Evolutionary conservation across 176 grass and related monocot species (phyloP).

Genomic region (Zoysia pacifica): DNA sequence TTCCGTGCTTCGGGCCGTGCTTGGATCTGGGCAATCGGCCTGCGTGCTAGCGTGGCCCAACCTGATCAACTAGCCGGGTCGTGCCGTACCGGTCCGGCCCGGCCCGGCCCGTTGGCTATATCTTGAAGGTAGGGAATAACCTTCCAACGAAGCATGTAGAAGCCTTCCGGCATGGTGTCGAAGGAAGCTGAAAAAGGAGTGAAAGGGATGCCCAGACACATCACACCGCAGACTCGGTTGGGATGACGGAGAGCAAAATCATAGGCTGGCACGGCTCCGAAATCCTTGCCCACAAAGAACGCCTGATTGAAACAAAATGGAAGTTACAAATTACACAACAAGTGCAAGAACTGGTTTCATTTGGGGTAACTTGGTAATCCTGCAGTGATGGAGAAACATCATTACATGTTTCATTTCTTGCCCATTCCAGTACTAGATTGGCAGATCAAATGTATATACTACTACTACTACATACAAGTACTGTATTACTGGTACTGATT

Average conservation of each 20-base stretch:
- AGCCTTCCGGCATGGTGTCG: slow-evolving; percentile 45
- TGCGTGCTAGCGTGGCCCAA: no score
- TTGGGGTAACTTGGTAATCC: background rate
- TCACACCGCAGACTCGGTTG: slow-evolving; percentile 20
- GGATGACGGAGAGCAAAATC: slow-evolving; percentile 44
- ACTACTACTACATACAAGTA: no score
- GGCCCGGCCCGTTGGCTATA: no score
- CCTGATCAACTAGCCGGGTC: no score
- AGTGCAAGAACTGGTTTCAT: background rate
- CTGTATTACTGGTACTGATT: no score
- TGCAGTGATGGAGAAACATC: background rate
- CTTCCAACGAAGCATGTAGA: slow-evolving; percentile 50
- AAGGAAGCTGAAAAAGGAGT: background rate
- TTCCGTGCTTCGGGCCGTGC: no score
- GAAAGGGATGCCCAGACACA: slow-evolving; percentile 44
- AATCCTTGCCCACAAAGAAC: slow-evolving; percentile 40
- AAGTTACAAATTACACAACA: background rate
- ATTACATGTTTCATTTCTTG: background rate
- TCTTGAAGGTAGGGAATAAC: slow-evolving; percentile 4
- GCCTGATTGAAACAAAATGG: slow-evolving; percentile 24
- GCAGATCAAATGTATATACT: background rate
- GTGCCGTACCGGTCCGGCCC: no score
- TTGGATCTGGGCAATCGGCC: no score
- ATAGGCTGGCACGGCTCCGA: slow-evolving; percentile 31
- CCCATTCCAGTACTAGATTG: background rate